Evolutionary conservation across 1,139 yeast species (phyloP).

Genomic region (Debaryomyces udenii): DNA sequence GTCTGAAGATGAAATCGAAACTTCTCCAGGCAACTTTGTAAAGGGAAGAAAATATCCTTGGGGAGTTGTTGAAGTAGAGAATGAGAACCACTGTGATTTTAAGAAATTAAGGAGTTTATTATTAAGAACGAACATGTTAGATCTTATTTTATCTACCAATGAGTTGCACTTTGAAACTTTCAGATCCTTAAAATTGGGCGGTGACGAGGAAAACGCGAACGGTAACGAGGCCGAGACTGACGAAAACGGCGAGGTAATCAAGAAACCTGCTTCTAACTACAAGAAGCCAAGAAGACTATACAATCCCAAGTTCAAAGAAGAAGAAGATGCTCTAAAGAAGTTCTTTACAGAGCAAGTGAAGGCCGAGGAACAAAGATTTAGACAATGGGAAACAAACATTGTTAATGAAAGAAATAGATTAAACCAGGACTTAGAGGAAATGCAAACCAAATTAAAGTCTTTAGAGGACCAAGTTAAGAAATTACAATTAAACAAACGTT

Average conservation of each 20-base stretch:
- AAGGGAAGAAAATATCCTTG: constrained; percentile 95
- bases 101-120: constrained; percentile 85
- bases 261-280: constrained; percentile 24
- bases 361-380: constrained; percentile 94
- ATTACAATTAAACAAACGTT: constrained; percentile 57
- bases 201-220: constrained; percentile 45
- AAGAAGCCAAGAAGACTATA: constrained; percentile 59
- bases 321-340: constrained; percentile 91
- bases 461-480: constrained; percentile 75
- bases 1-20: constrained; percentile 82
- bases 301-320: constrained; percentile 94
- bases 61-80: constrained; percentile 98
- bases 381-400: constrained; percentile 97
- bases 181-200: constrained; percentile 79
- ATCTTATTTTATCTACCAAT: constrained; percentile 84
- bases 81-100: constrained; percentile 94
- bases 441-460: constrained; percentile 71
- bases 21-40: constrained; percentile 73
- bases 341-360: constrained; percentile 98
- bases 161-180: constrained; percentile 90
- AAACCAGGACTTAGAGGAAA: constrained; percentile 89
- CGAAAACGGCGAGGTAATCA: constrained; percentile 30
- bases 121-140: constrained; percentile 92
- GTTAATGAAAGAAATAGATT: constrained; percentile 92
- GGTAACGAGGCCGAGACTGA: constrained; percentile 39